These are phyloP conservation scores for Malania oleifera DNA, from an alignment of 164 flowering plant genomes.

Conservation along the genomic window DNA sequence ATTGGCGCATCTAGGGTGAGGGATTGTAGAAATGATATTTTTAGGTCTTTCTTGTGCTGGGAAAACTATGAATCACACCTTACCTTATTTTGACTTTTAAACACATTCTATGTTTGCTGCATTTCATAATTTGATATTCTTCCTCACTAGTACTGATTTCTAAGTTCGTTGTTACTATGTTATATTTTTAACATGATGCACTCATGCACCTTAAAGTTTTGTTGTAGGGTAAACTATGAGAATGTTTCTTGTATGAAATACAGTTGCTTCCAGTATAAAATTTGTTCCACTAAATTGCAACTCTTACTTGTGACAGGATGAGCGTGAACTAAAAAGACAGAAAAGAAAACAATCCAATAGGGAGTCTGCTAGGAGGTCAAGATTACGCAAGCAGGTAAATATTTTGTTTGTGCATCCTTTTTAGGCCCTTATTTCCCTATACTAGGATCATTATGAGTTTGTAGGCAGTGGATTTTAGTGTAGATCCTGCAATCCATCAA, in stretches of 20 bases:
- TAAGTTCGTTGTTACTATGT: too few species aligned
- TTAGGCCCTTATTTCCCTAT: too few species aligned
- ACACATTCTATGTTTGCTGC: too few species aligned
- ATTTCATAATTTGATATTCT: neutral
- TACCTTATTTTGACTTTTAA: too few species aligned
- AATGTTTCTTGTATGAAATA: too few species aligned
- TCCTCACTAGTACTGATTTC: neutral
- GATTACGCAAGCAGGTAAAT: constrained; percentile 87
- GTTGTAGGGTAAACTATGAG: too few species aligned
- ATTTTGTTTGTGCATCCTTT: neutral
- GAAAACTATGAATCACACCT: too few species aligned
- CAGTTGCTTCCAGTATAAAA: neutral
- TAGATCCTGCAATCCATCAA: too few species aligned
- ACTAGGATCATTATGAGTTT: neutral
- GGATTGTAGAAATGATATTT: too few species aligned
- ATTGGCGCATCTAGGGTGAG: neutral
- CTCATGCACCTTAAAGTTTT: neutral
- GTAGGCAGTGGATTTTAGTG: too few species aligned
- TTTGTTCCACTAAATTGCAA: too few species aligned
- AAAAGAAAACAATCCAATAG: constrained; percentile 93
- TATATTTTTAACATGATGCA: neutral
- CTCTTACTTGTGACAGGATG: constrained; percentile 46
- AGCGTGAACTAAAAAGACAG: constrained; percentile 86
- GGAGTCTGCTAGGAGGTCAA: constrained; percentile 95
- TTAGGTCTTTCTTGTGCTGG: too few species aligned